Base-by-base conservation (phyloP, 2,329 filamentous ascomycete species). In the Fusarium clavum region DNA sequence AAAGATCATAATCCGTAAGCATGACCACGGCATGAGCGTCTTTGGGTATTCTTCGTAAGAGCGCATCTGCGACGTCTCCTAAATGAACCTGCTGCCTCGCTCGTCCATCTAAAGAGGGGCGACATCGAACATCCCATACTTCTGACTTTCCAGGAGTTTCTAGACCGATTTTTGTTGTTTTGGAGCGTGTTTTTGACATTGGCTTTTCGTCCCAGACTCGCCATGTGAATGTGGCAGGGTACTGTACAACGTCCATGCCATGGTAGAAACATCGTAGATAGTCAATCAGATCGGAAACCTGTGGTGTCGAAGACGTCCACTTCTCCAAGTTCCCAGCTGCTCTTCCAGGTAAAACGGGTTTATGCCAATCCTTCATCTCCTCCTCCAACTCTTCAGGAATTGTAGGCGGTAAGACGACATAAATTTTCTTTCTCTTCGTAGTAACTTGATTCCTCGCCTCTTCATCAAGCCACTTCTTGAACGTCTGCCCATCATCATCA, bases 21-120 rank as follows among this genome's bases (percentile, higher is more conserved):
- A 92, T 75, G 0, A 90, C 72, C 2, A 91, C 74, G 0, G 89
- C 83, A 62, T 89, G 89, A 0, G 89, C 89, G 70, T 91, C 86
- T 0, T 71, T 53, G 0, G 88, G 89, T 0, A 91, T 77, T 18
- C 86, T 81, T 3, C 77, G 78, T 3, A 88, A 83, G 1, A 86
- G 82, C 0, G 81, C 84, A 68, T 91, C 88, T 0, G 91, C 80
- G 3, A 92, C 79, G 71, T 92, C 89, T 46, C 86, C 79, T 0
- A 91, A 81, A 57, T 90, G 88, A 5, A 92, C 76, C 71, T 91
- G 88, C 14, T 79, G 79, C 2, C 70, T 55, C 27, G 87, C 88
- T 0, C 81, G 43, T 0, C 77, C 78, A 49, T 89, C 86, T 0
- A 82, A 82, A 1, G 83, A 81, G 1, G 79, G 74, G 0, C 89